phyloP scores from a whole-genome alignment of 1,284 basidiomycete species.

The Puccinia polysora region DNA sequence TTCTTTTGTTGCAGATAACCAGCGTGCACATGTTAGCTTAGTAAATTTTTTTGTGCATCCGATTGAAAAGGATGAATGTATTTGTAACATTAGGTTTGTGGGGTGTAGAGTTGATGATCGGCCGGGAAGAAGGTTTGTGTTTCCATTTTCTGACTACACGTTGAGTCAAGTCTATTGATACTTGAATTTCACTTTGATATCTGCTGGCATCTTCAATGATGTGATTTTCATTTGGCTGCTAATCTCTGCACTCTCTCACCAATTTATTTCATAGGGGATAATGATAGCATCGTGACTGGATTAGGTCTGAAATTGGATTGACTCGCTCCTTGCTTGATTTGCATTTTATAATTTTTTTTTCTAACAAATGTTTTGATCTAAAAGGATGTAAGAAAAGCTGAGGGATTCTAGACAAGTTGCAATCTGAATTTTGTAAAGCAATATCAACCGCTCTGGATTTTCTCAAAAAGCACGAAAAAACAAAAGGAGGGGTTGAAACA shows the following conservation, averaged over 20 bases:
- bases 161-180: neutral
- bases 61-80: constrained; percentile 62
- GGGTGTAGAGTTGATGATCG: constrained; percentile 72
- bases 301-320: constrained; percentile 39
- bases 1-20: neutral
- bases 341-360: no score
- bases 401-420: no score
- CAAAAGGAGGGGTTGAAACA: no score
- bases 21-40: no score
- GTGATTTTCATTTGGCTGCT: neutral
- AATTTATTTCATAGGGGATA: constrained; percentile 18
- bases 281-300: constrained; percentile 44
- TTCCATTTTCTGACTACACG: neutral
- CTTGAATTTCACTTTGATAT: neutral
- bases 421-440: no score
- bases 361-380: no score
- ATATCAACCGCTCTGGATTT: no score
- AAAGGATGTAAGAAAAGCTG: no score
- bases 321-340: no score
- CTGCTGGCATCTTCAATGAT: no score
- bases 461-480: no score
- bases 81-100: constrained; percentile 74
- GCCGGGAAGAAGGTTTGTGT: constrained; percentile 65
- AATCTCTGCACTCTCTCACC: neutral
- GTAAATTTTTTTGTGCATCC: constrained; percentile 54